Conservation (phyloP, 441 rosid species). For the Metrosideros polymorpha region DNA sequence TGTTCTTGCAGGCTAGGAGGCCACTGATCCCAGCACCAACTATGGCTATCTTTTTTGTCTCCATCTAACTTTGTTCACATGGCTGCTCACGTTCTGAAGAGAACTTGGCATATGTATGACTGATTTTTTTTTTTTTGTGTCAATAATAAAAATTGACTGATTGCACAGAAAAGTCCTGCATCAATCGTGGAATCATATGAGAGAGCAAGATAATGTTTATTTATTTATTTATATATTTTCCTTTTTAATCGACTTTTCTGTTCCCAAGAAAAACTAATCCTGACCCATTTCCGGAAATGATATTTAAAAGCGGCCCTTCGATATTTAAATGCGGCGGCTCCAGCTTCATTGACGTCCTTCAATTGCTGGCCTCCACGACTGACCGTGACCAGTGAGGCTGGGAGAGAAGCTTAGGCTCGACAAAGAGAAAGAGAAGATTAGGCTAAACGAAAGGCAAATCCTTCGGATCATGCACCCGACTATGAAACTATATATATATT, state of each 20-base stretch:
- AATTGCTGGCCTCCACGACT: neutral
- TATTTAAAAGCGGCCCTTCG: neutral
- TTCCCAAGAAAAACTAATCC: neutral
- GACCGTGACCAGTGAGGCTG: neutral
- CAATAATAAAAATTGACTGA: too few species aligned
- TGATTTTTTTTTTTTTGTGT: too few species aligned
- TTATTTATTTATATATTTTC: too few species aligned
- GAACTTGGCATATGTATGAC: neutral
- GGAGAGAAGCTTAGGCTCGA: neutral
- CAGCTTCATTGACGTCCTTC: too few species aligned
- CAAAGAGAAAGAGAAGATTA: neutral
- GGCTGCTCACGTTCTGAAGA: neutral
- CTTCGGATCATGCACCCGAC: too few species aligned
- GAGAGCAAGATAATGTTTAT: neutral
- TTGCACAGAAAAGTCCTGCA: too few species aligned
- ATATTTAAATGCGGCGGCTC: too few species aligned
- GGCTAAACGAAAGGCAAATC: neutral
- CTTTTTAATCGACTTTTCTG: neutral
- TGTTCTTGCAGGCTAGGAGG: slow-evolving; percentile 27
- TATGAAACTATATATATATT: too few species aligned
- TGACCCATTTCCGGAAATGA: neutral
- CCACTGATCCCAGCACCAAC: slow-evolving; percentile 40
- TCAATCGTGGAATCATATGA: too few species aligned
- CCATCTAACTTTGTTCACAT: neutral
- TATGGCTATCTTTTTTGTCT: slow-evolving; percentile 14